Evolutionary conservation across 371 early-diverging fungal species (phyloP), one percentile per base, ranked within the genome.

Genomic region (Mucor velutinosus): DNA sequence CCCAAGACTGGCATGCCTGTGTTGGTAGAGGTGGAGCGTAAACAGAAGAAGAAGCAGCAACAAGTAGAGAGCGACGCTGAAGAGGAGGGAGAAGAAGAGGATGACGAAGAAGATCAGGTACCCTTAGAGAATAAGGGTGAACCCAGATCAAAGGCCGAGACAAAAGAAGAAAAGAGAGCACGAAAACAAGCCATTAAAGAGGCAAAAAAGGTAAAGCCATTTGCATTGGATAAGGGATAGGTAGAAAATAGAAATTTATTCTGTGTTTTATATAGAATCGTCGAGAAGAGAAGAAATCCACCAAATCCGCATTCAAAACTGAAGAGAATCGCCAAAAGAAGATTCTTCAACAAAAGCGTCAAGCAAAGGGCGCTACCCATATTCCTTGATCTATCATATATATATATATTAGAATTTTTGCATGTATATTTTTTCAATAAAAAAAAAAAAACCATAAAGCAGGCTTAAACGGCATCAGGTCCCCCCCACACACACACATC

Each of bases 121-220:
- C 59, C 68, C n/a, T 64, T 64, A 56, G 81, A 81, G 27, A 86
- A 88, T 70, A 58, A 79, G 39, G 89, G 88, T n/a, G 76, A 27
- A 21, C 81, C 92, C 14, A 83, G 98, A 65, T 70, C 83, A 58
- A 91, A 91, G 71, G 69, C 69, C 11, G 98, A 97, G 83, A 85
- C 90, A 8, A 87, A 85, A 66, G 97, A 95, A 62, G 96, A 97
- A 62, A 95, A 95, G 87, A 92, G 90, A 74, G 85, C 85, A 63
- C 87, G 98, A 62, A 97, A 97, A 79, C 88, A 84, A 63, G 88
- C 87, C 27, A 77, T 94, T 66, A 96, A 97, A 74, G 90, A 87
- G 30, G 93, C 90, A 49, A 88, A 90, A 85, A 83, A 78, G 81
- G 84, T 81, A 82, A 70, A 1, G 7, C 37, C 1, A 37, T 37